phyloP scores from a whole-genome alignment of 306 rosid species.

The Trifolium pratense region DNA sequence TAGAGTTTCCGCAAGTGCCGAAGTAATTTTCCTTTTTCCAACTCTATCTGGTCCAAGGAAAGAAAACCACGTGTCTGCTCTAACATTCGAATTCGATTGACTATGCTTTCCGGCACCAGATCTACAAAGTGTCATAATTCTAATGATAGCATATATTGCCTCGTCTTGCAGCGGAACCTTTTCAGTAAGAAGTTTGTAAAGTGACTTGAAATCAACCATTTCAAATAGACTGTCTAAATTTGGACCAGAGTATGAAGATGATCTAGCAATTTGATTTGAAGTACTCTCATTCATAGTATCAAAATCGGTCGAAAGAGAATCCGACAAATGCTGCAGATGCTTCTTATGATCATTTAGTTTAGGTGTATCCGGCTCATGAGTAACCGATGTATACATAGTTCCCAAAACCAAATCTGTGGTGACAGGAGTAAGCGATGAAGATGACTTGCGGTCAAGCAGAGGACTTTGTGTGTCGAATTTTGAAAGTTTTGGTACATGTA shows the following conservation, averaged over 20 bases:
- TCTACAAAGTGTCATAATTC: conserved; percentile 55
- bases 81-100: conserved; percentile 51
- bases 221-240: conserved; percentile 52
- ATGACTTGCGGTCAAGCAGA: conserved; percentile 38
- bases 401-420: conserved; percentile 97
- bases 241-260: conserved; percentile 56
- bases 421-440: conserved; percentile 61
- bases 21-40: conserved; percentile 78
- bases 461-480: conserved; percentile 45
- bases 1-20: conserved; percentile 70
- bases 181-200: conserved; percentile 54
- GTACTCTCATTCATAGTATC: conserved; percentile 50
- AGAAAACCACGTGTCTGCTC: conserved; percentile 82
- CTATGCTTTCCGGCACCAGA: conserved; percentile 55
- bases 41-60: conserved; percentile 81
- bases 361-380: conserved; percentile 54
- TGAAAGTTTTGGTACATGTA: conserved; percentile 42
- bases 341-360: conserved; percentile 50
- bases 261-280: conserved; percentile 46
- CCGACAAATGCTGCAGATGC: conserved; percentile 50
- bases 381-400: conserved; percentile 59
- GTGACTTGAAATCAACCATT: conserved; percentile 68
- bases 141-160: conserved; percentile 65
- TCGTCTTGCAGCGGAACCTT: conserved; percentile 84
- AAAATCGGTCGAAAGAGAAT: conserved; percentile 59